These are phyloP conservation scores for Populus hybrid DNA, from an alignment of 441 rosid genomes.

Conservation along the genomic window DNA sequence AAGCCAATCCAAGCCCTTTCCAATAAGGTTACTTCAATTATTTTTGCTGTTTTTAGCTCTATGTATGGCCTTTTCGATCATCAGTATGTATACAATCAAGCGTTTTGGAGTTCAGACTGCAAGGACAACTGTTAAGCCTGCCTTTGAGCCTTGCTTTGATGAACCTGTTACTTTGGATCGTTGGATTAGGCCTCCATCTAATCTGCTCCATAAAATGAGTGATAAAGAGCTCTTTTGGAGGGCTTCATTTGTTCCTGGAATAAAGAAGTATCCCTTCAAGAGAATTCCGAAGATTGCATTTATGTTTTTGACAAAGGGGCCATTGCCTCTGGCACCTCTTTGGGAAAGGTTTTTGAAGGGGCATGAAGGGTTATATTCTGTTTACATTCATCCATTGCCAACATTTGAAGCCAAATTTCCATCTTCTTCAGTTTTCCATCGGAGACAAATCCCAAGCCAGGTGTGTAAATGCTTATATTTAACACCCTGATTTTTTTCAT, in stretches of 20 bases:
- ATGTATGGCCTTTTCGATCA: conserved; percentile 50
- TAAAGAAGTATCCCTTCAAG: conserved; percentile 60
- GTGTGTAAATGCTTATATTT: conserved; percentile 14
- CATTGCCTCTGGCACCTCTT: conserved; percentile 77
- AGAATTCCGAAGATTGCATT: conserved; percentile 90
- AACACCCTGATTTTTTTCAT: neutral
- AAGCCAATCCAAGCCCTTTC: conserved; percentile 51
- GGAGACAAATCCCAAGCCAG: conserved; percentile 86
- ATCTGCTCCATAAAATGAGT: conserved; percentile 60
- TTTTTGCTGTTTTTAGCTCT: conserved; percentile 56
- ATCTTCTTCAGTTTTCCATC: conserved; percentile 55
- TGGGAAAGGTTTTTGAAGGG: conserved; percentile 94
- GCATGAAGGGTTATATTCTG: conserved; percentile 62
- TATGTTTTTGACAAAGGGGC: conserved; percentile 97
- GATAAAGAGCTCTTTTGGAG: conserved; percentile 84
- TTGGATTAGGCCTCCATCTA: conserved; percentile 65
- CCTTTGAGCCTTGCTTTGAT: conserved; percentile 49
- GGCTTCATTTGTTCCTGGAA: conserved; percentile 68
- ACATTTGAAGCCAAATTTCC: conserved; percentile 55
- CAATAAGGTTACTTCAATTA: conserved; percentile 46
- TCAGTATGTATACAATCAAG: conserved; percentile 67
- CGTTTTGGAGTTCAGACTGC: conserved; percentile 53
- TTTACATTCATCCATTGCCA: conserved; percentile 81
- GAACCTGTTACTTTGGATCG: conserved; percentile 37
- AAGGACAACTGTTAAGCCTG: conserved; percentile 44